Conservation (phyloP, 2,329 filamentous ascomycete species). For the Endoconidiophora polonica region DNA sequence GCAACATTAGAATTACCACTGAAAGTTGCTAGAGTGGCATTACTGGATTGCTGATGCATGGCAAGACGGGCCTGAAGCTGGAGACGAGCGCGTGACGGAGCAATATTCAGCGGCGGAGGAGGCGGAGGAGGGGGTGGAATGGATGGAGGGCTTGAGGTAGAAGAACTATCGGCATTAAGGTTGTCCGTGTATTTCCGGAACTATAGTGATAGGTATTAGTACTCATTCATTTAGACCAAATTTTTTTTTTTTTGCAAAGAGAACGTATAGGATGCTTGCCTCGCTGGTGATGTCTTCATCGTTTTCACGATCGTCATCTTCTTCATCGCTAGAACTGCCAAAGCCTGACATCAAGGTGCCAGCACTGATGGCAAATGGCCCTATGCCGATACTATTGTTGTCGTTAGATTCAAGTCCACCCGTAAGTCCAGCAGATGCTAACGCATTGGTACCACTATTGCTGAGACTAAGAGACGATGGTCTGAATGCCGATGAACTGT, state of each 20-base stretch:
- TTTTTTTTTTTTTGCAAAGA: neutral
- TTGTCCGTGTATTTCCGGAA: conserved; percentile 44
- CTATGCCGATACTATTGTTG: conserved; percentile 40
- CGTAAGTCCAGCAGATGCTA: conserved; percentile 68
- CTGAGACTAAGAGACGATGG: conserved; percentile 14
- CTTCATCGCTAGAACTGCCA: conserved; percentile 86
- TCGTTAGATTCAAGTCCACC: conserved; percentile 43
- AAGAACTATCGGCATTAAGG: conserved; percentile 28
- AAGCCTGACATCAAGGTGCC: conserved; percentile 76
- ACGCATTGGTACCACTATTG: conserved; percentile 42
- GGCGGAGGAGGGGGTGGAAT: conserved; percentile 49
- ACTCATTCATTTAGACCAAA: neutral
- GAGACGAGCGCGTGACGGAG: conserved; percentile 69
- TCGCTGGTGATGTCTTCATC: conserved; percentile 57
- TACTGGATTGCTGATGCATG: conserved; percentile 50
- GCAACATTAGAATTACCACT: conserved; percentile 24
- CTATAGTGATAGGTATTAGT: conserved; percentile 21
- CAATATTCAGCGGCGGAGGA: conserved; percentile 65
- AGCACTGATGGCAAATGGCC: conserved; percentile 54
- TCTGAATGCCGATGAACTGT: conserved; percentile 25
- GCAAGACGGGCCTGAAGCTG: conserved; percentile 81
- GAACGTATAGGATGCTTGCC: conserved; percentile 31
- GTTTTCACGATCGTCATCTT: conserved; percentile 75
- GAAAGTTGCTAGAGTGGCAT: conserved; percentile 29
- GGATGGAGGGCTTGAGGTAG: conserved; percentile 38